phyloP scores from a whole-genome alignment of 495 filamentous ascomycete genomes.

The Aspergillus biplanus region DNA sequence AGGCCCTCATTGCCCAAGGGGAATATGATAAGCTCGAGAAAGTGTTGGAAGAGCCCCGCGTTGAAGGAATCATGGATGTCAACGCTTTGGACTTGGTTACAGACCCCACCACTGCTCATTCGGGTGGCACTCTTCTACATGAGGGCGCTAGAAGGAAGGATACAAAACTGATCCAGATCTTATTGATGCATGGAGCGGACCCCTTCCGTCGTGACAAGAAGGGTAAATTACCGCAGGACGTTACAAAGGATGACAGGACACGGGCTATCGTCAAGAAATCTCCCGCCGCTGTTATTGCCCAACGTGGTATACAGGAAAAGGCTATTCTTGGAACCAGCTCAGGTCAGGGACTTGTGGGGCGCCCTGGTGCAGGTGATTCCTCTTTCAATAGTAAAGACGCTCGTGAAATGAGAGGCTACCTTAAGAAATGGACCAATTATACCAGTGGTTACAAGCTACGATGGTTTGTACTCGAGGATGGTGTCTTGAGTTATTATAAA shows the following conservation, averaged over 20 bases:
- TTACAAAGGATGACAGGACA: slow-evolving; percentile 93
- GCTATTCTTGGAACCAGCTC: slow-evolving; percentile 82
- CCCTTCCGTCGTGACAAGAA: slow-evolving; percentile 93
- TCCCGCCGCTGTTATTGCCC: slow-evolving; percentile 90
- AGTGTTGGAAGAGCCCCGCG: slow-evolving; percentile 79
- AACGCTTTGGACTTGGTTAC: slow-evolving; percentile 87
- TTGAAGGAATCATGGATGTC: slow-evolving; percentile 84
- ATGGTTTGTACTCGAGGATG: slow-evolving; percentile 98
- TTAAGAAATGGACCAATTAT: slow-evolving; percentile 99
- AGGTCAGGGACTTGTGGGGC: slow-evolving; percentile 58
- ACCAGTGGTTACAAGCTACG: slow-evolving; percentile 92
- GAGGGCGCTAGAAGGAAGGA: slow-evolving; percentile 90
- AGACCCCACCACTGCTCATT: slow-evolving; percentile 71
- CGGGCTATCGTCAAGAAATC: slow-evolving; percentile 87
- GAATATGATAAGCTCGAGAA: slow-evolving; percentile 79
- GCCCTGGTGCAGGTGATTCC: slow-evolving; percentile 60
- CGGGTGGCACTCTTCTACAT: slow-evolving; percentile 87
- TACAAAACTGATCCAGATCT: slow-evolving; percentile 79
- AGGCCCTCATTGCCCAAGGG: slow-evolving; percentile 68
- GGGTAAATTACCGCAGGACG: slow-evolving; percentile 93
- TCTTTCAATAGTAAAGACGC: slow-evolving; percentile 78
- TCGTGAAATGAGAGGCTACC: slow-evolving; percentile 95
- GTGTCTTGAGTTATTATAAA: slow-evolving; percentile 98
- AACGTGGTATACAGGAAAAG: slow-evolving; percentile 94
- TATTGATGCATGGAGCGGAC: slow-evolving; percentile 95